Evolutionary conservation across 129 eudicot species (phyloP).

Genomic region (Artemisia annua): DNA sequence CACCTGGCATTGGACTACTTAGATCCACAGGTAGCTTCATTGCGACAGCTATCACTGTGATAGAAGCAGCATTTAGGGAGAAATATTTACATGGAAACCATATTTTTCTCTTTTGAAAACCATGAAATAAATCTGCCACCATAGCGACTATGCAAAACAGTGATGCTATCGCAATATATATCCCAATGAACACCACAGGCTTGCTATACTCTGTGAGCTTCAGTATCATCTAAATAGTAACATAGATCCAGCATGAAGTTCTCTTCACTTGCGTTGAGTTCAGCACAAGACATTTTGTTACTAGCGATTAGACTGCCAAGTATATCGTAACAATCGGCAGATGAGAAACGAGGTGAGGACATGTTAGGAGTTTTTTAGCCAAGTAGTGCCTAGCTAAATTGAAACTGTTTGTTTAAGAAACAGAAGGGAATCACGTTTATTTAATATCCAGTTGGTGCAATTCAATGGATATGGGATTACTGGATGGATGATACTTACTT

Average conservation of each 20-base stretch:
- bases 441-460: not conserved
- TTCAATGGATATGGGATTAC: not conserved
- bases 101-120: conserved; percentile 6
- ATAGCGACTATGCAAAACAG: conserved; percentile 20
- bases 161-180: conserved; percentile 30
- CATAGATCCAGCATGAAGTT: not conserved
- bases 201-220: not conserved
- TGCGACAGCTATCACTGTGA: conserved; percentile 20
- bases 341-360: not conserved
- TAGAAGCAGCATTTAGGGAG: conserved; percentile 26
- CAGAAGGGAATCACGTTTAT: not conserved
- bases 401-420: not conserved
- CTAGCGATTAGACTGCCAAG: not conserved
- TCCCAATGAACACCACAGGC: conserved; percentile 33
- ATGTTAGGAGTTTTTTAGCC: no score
- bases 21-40: conserved; percentile 32
- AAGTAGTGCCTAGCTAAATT: not conserved
- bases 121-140: conserved; percentile 20
- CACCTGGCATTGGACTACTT: conserved; percentile 7
- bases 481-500: not conserved
- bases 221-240: not conserved
- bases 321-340: not conserved
- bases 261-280: not conserved
- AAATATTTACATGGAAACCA: conserved; percentile 36
- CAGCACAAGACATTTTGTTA: not conserved